phyloP scores from a whole-genome alignment of 1,284 basidiomycete species.

The Anthracocystis panici-leucophaei region DNA sequence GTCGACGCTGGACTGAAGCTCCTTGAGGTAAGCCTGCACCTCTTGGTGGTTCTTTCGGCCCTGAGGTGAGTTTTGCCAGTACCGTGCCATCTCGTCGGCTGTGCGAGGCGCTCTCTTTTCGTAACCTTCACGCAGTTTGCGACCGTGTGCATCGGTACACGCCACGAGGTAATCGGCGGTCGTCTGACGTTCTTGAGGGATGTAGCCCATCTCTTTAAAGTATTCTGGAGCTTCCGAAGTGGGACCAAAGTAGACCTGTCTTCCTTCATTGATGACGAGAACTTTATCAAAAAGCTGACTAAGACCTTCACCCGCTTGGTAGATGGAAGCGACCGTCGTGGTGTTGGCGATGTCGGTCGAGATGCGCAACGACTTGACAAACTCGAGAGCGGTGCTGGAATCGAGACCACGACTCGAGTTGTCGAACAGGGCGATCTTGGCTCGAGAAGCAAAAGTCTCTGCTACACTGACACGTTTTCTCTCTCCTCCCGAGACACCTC shows the following conservation, averaged over 20 bases:
- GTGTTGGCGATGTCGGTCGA: conserved; percentile 48
- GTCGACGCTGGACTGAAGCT: conserved; percentile 20
- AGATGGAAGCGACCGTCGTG: conserved; percentile 58
- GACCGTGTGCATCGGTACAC: conserved; percentile 71
- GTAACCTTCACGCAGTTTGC: conserved; percentile 67
- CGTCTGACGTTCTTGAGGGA: conserved; percentile 71
- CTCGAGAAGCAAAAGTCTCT: conserved; percentile 70
- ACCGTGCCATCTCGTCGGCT: conserved; percentile 56
- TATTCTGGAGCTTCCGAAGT: conserved; percentile 49
- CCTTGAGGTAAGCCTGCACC: conserved; percentile 50
- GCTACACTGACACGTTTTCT: conserved; percentile 62
- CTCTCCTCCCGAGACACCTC: conserved; percentile 72
- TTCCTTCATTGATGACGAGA: conserved; percentile 57
- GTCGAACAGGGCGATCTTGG: conserved; percentile 57
- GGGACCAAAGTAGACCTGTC: conserved; percentile 68
- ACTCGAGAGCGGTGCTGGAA: conserved; percentile 61
- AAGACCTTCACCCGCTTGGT: conserved; percentile 64
- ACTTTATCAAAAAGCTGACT: conserved; percentile 64
- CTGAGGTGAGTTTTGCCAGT: conserved; percentile 45
- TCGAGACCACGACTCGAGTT: conserved; percentile 65
- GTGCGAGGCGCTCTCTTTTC: conserved; percentile 58
- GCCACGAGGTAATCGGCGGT: conserved; percentile 68
- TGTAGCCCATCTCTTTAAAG: conserved; percentile 60
- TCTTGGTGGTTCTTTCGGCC: conserved; percentile 47
- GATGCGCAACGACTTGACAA: conserved; percentile 58